phyloP scores from a whole-genome alignment of 306 rosid species.

The Psophocarpus tetragonolobus region DNA sequence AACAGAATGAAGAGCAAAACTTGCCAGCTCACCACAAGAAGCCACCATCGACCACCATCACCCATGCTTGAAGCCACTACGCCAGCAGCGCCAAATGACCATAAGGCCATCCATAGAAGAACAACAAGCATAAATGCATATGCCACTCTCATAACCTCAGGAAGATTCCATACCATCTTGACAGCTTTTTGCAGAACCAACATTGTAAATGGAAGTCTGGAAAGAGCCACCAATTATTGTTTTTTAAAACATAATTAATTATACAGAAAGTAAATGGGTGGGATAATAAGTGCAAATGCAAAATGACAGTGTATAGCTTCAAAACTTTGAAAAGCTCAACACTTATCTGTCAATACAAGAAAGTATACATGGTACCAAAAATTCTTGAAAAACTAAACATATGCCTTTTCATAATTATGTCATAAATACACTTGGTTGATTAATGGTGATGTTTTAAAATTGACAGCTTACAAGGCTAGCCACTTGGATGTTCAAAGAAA shows the following conservation, averaged over 20 bases:
- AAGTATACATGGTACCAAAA: neutral
- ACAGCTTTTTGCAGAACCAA: conserved; percentile 89
- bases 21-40: conserved; percentile 99
- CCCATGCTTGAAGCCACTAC: conserved; percentile 95
- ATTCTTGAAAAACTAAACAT: neutral
- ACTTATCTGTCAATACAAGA: neutral
- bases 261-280: neutral
- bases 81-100: conserved; percentile 99
- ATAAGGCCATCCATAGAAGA: conserved; percentile 86
- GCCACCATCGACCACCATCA: conserved; percentile 98
- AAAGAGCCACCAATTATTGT: conserved; percentile 28
- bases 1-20: conserved; percentile 71
- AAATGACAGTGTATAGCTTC: neutral
- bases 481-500: neutral
- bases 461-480: neutral
- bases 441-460: neutral
- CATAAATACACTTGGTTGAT: neutral
- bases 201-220: conserved; percentile 95
- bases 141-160: conserved; percentile 79
- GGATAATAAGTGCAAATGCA: neutral
- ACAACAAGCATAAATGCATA: conserved; percentile 77
- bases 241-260: neutral
- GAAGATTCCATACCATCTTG: conserved; percentile 92
- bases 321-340: neutral
- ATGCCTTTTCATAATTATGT: neutral